Evolutionary conservation across 495 filamentous ascomycete species (phyloP), one percentile per base, ranked within the genome.

Genomic region (Neurospora intermedia): DNA sequence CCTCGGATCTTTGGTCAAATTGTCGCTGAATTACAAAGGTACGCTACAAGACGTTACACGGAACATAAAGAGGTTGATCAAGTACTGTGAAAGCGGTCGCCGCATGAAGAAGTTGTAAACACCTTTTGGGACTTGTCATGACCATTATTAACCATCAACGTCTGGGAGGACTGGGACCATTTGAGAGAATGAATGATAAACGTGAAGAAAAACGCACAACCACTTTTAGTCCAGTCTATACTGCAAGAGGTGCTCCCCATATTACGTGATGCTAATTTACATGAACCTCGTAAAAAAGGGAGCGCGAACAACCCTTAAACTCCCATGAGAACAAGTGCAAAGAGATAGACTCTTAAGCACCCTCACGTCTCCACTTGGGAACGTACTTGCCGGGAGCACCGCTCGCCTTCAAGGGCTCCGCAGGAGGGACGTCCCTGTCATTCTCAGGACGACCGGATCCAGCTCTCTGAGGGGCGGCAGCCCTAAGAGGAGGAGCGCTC

Each of bases 381-480:
- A 85, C 84, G 71, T 78, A 86, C 74, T 85, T 85, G 70, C 84
- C 84, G 20, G 83, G 75, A 11, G 74, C 80, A 18, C 84, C 83
- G 40, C 82, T 83, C 23, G 84, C 75, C 77, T 82, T 84, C 46
- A 84, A 75, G 13, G 81, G 54, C 78, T 84, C 84, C 41, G 78
- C 70, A 48, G 81, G 74, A 35, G 81, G 76, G 15, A 81, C 73
- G 18, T 75, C 72, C 59, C 40, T 69, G 42, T 41, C 75, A 27
- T 48, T 75, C 75, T 79, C 78, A 31, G 74, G 80, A n/a, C 80
- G 75, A 20, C 78, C 78, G 6, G 80, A 81, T 39, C 73, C 78
- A 1, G 39, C 74, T 11, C 81, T 75, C 69, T 81, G 79, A 69
- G 80, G 80, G 18, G 42, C 40, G 27, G 76, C 71, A 45, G 80